Conservation (phyloP, 306 rosid species). For the Lathyrus tuberosus region DNA sequence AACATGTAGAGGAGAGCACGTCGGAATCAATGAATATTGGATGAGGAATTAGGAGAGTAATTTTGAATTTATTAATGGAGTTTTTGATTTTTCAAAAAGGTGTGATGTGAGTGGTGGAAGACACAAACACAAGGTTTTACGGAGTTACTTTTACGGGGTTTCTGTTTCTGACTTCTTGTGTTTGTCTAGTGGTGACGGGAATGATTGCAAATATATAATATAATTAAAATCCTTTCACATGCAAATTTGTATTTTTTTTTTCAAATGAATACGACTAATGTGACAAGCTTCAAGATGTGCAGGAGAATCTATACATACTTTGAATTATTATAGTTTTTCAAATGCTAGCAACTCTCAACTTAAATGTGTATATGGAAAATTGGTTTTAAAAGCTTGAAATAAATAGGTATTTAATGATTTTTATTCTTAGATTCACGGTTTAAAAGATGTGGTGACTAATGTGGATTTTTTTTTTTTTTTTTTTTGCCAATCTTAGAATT, state of each 20-base stretch:
- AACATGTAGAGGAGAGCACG: constrained; percentile 53
- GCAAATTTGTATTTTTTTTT: neutral
- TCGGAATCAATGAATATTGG: constrained; percentile 33
- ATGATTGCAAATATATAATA: constrained; percentile 23
- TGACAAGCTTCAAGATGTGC: neutral
- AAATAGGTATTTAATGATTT: too few relatives aligned
- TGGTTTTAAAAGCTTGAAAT: too few relatives aligned
- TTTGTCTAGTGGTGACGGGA: constrained; percentile 28
- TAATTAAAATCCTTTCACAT: constrained; percentile 28
- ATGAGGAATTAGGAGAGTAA: constrained; percentile 49
- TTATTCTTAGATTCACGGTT: too few relatives aligned
- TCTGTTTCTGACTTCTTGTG: constrained; percentile 43
- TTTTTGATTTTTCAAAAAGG: constrained; percentile 38
- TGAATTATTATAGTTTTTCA: neutral
- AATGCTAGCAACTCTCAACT: neutral
- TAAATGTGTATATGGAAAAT: neutral
- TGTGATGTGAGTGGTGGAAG: constrained; percentile 7
- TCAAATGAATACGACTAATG: neutral
- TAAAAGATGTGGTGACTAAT: too few relatives aligned
- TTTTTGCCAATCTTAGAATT: too few relatives aligned
- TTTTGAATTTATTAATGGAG: constrained; percentile 28
- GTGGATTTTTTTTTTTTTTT: too few relatives aligned
- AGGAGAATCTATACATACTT: constrained; percentile 1
- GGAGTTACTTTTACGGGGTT: constrained; percentile 37
- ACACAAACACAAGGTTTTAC: constrained; percentile 25